Percentiles rank a stretch among this genome's conserved stretches.
phyloP scores from a whole-genome alignment of 768 basidiomycete species.

The Mycena alexandri region DNA sequence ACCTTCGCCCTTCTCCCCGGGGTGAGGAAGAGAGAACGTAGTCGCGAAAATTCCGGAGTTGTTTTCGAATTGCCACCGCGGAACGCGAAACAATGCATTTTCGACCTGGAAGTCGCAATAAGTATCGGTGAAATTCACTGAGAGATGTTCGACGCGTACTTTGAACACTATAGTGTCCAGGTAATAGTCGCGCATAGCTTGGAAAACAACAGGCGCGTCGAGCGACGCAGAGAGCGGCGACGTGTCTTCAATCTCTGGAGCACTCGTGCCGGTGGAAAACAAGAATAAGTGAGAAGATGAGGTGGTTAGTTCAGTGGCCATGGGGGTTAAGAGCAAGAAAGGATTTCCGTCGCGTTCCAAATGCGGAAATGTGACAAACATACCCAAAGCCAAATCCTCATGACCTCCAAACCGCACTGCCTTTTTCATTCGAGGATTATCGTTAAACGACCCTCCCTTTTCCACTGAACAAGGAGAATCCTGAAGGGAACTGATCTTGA shows the following conservation, averaged over 20 bases:
- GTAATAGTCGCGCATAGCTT: constrained; percentile 28
- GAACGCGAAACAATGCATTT: constrained; percentile 44
- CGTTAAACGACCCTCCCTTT: neutral
- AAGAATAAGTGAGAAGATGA: too few relatives aligned
- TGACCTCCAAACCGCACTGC: too few relatives aligned
- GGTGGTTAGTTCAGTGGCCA: constrained; percentile 8
- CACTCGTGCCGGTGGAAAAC: too few relatives aligned
- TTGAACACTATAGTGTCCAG: constrained; percentile 34
- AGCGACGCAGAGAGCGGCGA: too few relatives aligned
- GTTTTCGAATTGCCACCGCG: constrained; percentile 40
- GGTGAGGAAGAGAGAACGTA: constrained; percentile 40
- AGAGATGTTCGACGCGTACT: constrained; percentile 2
- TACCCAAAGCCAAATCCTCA: too few relatives aligned
- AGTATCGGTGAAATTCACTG: neutral
- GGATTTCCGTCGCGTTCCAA: too few relatives aligned
- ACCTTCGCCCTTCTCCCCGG: constrained; percentile 38
- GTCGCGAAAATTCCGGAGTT: constrained; percentile 41
- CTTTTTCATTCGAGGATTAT: neutral
- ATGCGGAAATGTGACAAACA: too few relatives aligned
- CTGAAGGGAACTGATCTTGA: constrained; percentile 6
- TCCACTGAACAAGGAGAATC: neutral
- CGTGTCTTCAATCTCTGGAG: too few relatives aligned
- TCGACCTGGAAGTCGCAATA: constrained; percentile 42
- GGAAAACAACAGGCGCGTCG: neutral
- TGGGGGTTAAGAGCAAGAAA: neutral